Evolutionary conservation across 176 grass and related monocot genomes (phyloP).

Genomic region (Chloris gayana): DNA sequence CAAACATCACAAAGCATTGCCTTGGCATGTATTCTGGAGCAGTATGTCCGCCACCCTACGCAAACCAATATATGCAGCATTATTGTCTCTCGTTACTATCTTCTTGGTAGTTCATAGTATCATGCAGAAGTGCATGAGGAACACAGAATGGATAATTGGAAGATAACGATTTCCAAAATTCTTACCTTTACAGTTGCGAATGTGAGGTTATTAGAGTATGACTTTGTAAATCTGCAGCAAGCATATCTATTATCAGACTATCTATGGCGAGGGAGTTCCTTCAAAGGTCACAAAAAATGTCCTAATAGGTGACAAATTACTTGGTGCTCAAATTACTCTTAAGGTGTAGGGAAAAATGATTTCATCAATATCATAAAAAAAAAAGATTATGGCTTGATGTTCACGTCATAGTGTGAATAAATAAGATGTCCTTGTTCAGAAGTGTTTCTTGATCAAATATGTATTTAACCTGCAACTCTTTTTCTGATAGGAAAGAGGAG

Average conservation of each 20-base stretch:
- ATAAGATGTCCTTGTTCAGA: background rate
- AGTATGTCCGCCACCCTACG: conserved; percentile 57
- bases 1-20: conserved; percentile 51
- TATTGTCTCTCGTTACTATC: background rate
- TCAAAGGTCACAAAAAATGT: background rate
- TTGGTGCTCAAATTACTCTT: background rate
- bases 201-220: conserved; percentile 68
- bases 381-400: background rate
- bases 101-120: background rate
- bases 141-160: background rate
- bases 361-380: background rate
- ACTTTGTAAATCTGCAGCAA: conserved; percentile 53
- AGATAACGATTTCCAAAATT: background rate
- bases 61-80: background rate
- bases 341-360: background rate
- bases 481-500: too few species aligned
- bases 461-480: too few species aligned
- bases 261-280: background rate
- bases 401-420: background rate
- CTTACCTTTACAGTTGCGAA: conserved; percentile 67
- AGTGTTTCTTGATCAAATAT: too few species aligned
- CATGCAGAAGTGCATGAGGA: background rate
- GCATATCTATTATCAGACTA: background rate
- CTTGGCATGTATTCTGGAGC: conserved; percentile 55
- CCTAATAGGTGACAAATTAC: background rate